Evolutionary conservation across 1,284 basidiomycete species (phyloP), one percentile per base, ranked within the genome.

Genomic region (Ceratobasidium sp.): DNA sequence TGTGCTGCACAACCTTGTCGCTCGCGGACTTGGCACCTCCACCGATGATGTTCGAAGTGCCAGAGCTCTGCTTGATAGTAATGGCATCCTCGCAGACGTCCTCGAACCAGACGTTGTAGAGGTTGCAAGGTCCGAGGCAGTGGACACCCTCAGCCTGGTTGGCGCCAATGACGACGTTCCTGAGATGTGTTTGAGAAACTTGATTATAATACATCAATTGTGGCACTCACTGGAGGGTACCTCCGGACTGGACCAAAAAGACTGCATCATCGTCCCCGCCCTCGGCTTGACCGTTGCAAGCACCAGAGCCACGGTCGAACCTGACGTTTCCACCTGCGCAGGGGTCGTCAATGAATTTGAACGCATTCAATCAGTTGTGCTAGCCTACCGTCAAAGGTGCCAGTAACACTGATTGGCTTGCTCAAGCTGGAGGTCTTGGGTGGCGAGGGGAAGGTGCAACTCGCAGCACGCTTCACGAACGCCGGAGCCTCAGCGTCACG

Each of bases 81-180:
- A 80, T 75, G 18, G 79, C 79, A 71, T 79, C 79, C 55, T 79
- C 75, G 38, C 65, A 74, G 18, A 78, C 74, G 67, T 71, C 78
- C 65, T 76, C 54, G 23, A 60, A 79, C 70, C 48, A 77, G 80
- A n/a, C n/a, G n/a, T n/a, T n/a, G n/a, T n/a, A n/a, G n/a, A n/a
- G n/a, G n/a, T n/a, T n/a, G n/a, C n/a, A n/a, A n/a, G n/a, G n/a
- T n/a, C n/a, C n/a, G n/a, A n/a, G n/a, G n/a, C n/a, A n/a, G n/a
- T n/a, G n/a, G n/a, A n/a, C n/a, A n/a, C n/a, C n/a, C n/a, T n/a
- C n/a, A n/a, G n/a, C n/a, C n/a, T n/a, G n/a, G n/a, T 86, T 84
- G 33, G 84, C 82, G 20, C 86, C 86, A 75, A 87, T 86, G 57
- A 85, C 82, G 57, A 87, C 85, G 35, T 83, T 84, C 70, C 84